Base-by-base conservation (phyloP, 2,329 filamentous ascomycete genomes). In the Stromatinia cepivora region DNA sequence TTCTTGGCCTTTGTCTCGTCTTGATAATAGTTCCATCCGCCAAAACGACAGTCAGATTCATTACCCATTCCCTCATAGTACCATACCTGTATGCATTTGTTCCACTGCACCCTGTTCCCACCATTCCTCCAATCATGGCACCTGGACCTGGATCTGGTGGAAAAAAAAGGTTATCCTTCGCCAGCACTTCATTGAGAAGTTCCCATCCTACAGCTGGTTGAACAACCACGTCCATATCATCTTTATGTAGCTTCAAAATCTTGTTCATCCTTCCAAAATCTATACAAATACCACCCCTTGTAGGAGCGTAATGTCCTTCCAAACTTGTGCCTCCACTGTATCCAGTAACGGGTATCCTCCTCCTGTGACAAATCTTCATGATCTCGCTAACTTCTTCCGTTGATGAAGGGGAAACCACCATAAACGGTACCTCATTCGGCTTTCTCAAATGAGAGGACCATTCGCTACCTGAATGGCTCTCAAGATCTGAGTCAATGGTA, bases 51-150 rank as follows among this genome's bases (percentile, higher is more conserved):
- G 93, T 97, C 73, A 97, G 81, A 67, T 87, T 91, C 31, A 97
- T 82, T 17, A 97, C 94, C 93, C 93, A 97, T 78, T 97, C 93
- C 72, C 92, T 89, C 93, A 97, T 97, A 2, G 93, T 97, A 72
- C 93, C 94, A 79, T 97, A 97, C 70, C 93, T 86, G 82, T 96
- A 97, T 22, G 93, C 90, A 79, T 97, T 97, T 20, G 93, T 97
- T 70, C 93, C 93, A 77, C 84, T 87, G 81, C 85, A 87, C 48
- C 86, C 86, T 3, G 91, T 93, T 31, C 90, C 91, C 46, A 93
- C 87, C 91, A 93, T 93, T 68, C 93, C 93, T 69, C 93, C 93
- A 75, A 97, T 97, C 89, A 92, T 92, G 71, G 93, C 93, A 25
- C 93, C 93, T 66, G 94, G 93, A 66, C 93, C 94, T 25, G 93